Evolutionary conservation across 257 asterid species (phyloP), one percentile per base, ranked within the genome.

Genomic region (Coffea canephora): DNA sequence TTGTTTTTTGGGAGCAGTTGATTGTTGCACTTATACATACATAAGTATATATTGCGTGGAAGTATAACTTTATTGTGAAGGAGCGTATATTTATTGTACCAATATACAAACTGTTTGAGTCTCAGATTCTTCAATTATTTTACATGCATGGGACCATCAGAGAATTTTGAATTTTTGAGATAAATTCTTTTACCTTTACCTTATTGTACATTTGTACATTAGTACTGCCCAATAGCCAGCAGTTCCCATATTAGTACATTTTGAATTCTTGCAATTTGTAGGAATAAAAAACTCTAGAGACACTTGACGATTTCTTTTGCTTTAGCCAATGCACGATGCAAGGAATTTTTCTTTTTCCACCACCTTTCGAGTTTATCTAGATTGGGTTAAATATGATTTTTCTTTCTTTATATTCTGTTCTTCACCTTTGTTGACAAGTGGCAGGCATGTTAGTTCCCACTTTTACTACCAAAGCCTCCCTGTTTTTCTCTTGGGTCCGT

Each of bases 351-450:
- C 83, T 77, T 46, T 57, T 77, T 57, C 83, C 74, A 84, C 72
- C 82, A 82, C 64, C 81, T 79, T 87, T 83, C 82, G 81, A 85
- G 78, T 78, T 74, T 81, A 68, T 79, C 82, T 64, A 66, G 71
- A 43, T 70, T 74, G 23, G 59, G 54, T 75, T 76, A 48, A 52
- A 70, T 83, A 80, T 69, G 41, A 74, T 52, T 16, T 84, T 70
- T 66, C 85, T 81, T 79, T 74, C 80, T 79, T 85, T 78, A 83
- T 88, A 85, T 88, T 83, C 91, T 89, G 85, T 92, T 79, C 90
- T 84, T 86, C 79, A 80, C 93, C 31, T 89, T 91, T 89, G 85
- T 68, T 78, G 78, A 84, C 90, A 91, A 90, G 91, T 91, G 90
- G 96, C 71, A 71, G 84, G 85, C 95, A 89, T 82, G 91, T 89